These are phyloP conservation scores for Fomitopsis schrenkii DNA, from an alignment of 1,284 basidiomycete genomes.

Conservation along the genomic window DNA sequence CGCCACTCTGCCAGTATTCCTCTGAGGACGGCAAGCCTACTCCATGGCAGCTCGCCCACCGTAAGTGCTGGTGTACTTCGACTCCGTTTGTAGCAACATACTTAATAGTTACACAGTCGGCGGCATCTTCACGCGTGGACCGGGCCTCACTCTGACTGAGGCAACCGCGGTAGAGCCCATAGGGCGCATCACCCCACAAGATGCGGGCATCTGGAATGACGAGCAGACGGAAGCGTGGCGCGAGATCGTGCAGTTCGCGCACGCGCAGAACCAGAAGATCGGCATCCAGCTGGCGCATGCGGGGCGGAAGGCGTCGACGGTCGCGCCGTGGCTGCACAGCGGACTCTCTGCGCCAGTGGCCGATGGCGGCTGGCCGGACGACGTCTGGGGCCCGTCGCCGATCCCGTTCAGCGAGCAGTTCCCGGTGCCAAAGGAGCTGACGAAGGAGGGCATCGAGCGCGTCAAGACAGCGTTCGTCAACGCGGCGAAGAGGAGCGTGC, in stretches of 20 bases:
- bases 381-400: conserved; percentile 44
- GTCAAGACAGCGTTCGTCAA: conserved; percentile 58
- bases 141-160: conserved; percentile 58
- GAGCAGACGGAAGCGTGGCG: conserved; percentile 61
- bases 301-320: conserved; percentile 67
- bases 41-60: conserved; percentile 7
- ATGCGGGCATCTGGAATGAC: conserved; percentile 71
- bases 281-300: conserved; percentile 78
- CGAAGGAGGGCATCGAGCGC: conserved; percentile 47
- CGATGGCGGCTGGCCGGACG: conserved; percentile 61
- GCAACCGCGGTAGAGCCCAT: conserved; percentile 72
- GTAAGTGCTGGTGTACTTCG: background rate
- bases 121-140: conserved; percentile 37
- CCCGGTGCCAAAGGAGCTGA: conserved; percentile 54
- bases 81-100: background rate
- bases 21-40: conserved; percentile 6
- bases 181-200: conserved; percentile 70
- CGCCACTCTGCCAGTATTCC: conserved; percentile 8
- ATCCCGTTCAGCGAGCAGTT: conserved; percentile 48
- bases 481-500: conserved; percentile 49
- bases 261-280: conserved; percentile 57
- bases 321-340: conserved; percentile 54
- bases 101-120: background rate
- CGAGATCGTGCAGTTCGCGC: conserved; percentile 63
- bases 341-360: conserved; percentile 29